Conservation (phyloP, 495 filamentous ascomycete genomes). For the Penicillium goetzii region DNA sequence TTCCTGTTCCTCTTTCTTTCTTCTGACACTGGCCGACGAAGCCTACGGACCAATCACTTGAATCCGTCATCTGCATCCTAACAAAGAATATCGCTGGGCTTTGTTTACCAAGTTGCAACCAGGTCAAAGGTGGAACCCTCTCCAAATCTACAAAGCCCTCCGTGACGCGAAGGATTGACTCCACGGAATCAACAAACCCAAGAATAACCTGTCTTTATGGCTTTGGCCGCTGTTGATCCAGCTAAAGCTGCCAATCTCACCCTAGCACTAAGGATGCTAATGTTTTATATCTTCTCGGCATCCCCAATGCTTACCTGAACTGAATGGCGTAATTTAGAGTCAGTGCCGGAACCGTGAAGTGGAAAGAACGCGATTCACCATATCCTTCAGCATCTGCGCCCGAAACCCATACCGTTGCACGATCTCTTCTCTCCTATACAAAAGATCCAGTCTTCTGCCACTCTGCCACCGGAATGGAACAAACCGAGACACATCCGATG, state of each 20-base stretch:
- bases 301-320: slow-evolving; percentile 6
- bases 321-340: slow-evolving; percentile 10
- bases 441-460: slow-evolving; percentile 51
- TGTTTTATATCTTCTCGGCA: neutral
- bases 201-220: slow-evolving; percentile 43
- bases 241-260: neutral
- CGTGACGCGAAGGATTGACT: slow-evolving; percentile 38
- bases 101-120: neutral
- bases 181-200: slow-evolving; percentile 45
- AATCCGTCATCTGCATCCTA: neutral
- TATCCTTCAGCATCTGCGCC: slow-evolving; percentile 10
- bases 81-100: neutral
- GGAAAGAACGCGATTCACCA: slow-evolving; percentile 15
- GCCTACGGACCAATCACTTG: neutral
- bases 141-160: slow-evolving; percentile 35
- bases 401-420: slow-evolving; percentile 20
- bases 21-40: neutral
- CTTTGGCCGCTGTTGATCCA: slow-evolving; percentile 35
- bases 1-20: neutral
- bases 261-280: neutral
- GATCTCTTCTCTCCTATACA: slow-evolving; percentile 41
- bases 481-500: slow-evolving; percentile 35
- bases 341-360: slow-evolving; percentile 14
- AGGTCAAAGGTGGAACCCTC: slow-evolving; percentile 28
- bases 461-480: slow-evolving; percentile 39